Base-by-base conservation (phyloP, 1,139 yeast species). In the Pichia norvegensis region DNA sequence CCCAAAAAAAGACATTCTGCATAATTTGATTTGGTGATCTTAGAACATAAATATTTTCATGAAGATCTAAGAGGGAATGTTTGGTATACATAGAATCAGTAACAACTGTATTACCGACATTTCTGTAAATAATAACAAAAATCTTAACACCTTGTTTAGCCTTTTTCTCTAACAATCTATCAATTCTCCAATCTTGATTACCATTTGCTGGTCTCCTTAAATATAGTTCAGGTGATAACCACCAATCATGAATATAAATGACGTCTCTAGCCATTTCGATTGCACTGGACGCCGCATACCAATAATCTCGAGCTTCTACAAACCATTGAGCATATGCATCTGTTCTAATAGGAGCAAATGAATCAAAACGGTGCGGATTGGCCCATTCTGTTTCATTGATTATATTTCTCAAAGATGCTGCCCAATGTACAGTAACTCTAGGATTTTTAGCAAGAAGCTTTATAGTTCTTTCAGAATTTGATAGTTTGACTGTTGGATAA, bases 211-310 rank as follows among this genome's bases (percentile, higher is more conserved):
- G 98, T 45, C 99, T 73, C 52, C 98, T 76, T 67, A 94, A 69
- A 58, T 94, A 92, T 11, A 92, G 63, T 62, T 94, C 98, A 0
- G 99, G 99, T 11, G 94, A 78, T 29, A 94, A 69, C 98, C 98
- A 94, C 99, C 99, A 94, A 62, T 92, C 99, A 62, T 92, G 97
- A 45, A 94, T 87, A 62, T 82, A 94, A 38, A 94, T 84, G 1
- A 85, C 94, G 67, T 92, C 98, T 56, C 81, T 81, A 1, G 99
- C 98, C 86, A 86, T 81, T 55, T 84, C 90, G 50, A 92, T 70
- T 0, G 97, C 98, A 7, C 88, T 79, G 38, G 95, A 85, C 5
- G 90, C 80, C 1, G 97, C 95, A 97, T 97, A 94, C 67, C 87
- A 85, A 64, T 94, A 86, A 64, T 94, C 98, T 59, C 97, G 70